Evolutionary conservation across 768 basidiomycete genomes (phyloP).

Genomic region (Boletus bicolor): DNA sequence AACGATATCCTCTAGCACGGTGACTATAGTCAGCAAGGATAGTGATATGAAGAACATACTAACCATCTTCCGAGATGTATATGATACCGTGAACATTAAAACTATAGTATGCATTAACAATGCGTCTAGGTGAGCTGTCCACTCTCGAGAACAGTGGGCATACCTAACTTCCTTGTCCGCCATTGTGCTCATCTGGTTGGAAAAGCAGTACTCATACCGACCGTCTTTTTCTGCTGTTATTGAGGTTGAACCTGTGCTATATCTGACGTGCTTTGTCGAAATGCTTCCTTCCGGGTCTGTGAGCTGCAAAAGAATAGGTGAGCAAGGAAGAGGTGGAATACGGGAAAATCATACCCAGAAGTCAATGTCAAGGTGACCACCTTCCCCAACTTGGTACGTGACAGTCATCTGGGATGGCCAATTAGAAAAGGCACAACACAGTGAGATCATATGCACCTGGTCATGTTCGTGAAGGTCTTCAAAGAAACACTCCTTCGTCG

Average conservation of each 20-base stretch:
- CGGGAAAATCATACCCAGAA: slow-evolving; percentile 68
- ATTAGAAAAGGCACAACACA: background rate
- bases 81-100: slow-evolving; percentile 99
- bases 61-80: slow-evolving; percentile 88
- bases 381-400: slow-evolving; percentile 97
- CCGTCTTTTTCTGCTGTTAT: slow-evolving; percentile 88
- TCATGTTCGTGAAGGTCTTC: slow-evolving; percentile 90
- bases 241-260: slow-evolving; percentile 85
- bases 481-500: slow-evolving; percentile 92
- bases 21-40: slow-evolving; percentile 1
- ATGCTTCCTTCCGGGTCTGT: slow-evolving; percentile 67
- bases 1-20: slow-evolving; percentile 57
- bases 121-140: background rate
- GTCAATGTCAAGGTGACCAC: slow-evolving; percentile 95
- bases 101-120: slow-evolving; percentile 36
- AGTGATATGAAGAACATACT: slow-evolving; percentile 13
- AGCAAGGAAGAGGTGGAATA: background rate
- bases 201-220: slow-evolving; percentile 94
- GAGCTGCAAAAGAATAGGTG: slow-evolving; percentile 49
- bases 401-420: slow-evolving; percentile 81
- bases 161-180: slow-evolving; percentile 95
- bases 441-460: slow-evolving; percentile 52
- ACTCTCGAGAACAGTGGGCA: background rate
- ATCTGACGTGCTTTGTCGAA: slow-evolving; percentile 76
- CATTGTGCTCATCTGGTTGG: slow-evolving; percentile 96